Evolutionary conservation across 2,329 filamentous ascomycete genomes (phyloP).

Genomic region (Cadophora luteo-olivacea): DNA sequence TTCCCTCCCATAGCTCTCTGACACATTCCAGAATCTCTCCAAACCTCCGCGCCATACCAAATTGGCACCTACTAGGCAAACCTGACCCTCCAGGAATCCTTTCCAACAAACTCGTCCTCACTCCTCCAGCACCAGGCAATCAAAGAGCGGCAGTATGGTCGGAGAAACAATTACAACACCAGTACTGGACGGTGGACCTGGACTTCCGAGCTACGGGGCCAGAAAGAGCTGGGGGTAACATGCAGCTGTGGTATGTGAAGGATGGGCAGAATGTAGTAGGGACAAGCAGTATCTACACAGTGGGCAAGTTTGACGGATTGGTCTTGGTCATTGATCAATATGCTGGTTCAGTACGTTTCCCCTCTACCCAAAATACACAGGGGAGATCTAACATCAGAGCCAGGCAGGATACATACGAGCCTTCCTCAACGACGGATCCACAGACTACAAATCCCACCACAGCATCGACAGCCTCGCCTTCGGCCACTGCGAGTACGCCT

Average conservation of each 20-base stretch:
- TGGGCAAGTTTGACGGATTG: conserved; percentile 86
- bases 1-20: conserved; percentile 16
- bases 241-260: conserved; percentile 91
- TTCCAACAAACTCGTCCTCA: conserved; percentile 91
- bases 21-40: conserved; percentile 41
- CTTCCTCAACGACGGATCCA: conserved; percentile 90
- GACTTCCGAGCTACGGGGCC: conserved; percentile 88
- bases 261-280: conserved; percentile 70
- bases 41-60: conserved; percentile 41
- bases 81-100: conserved; percentile 68
- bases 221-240: conserved; percentile 84
- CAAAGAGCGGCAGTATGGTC: conserved; percentile 85
- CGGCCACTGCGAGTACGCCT: conserved; percentile 88
- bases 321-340: conserved; percentile 86
- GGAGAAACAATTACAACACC: conserved; percentile 64
- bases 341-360: conserved; percentile 62
- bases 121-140: conserved; percentile 85
- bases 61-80: conserved; percentile 46
- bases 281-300: conserved; percentile 82
- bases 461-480: conserved; percentile 88
- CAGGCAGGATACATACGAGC: conserved; percentile 82
- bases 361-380: background rate
- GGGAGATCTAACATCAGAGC: conserved; percentile 22
- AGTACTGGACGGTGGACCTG: conserved; percentile 83
- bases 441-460: conserved; percentile 77